Percentiles rank a stretch among this genome's conserved stretches.
phyloP scores from a whole-genome alignment of 1,284 basidiomycete genomes.

The Cystobasidiaceae sp. region DNA sequence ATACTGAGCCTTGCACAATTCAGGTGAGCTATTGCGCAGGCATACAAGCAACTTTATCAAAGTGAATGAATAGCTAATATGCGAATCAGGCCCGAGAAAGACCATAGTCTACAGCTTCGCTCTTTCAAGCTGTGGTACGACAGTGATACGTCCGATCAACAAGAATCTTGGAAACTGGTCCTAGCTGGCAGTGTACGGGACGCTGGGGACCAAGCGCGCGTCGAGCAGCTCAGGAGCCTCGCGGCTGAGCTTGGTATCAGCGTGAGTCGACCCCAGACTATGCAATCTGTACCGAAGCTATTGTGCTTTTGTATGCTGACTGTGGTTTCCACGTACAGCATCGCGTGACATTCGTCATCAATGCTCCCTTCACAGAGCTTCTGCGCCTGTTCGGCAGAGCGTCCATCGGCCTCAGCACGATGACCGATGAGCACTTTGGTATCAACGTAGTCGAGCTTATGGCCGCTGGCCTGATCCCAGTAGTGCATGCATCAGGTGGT shows the following conservation, averaged over 20 bases:
- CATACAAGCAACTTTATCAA: no score
- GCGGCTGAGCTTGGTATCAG: conserved; percentile 61
- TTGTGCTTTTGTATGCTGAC: background rate
- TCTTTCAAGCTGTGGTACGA: conserved; percentile 63
- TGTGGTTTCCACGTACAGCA: no score
- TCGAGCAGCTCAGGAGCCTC: conserved; percentile 59
- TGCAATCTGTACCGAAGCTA: background rate
- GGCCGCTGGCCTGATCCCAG: conserved; percentile 89
- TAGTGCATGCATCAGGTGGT: conserved; percentile 88
- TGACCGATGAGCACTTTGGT: conserved; percentile 98
- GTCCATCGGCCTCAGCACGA: conserved; percentile 85
- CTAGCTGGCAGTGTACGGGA: conserved; percentile 82
- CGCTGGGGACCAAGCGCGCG: conserved; percentile 63
- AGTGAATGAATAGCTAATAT: no score
- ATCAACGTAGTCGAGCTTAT: conserved; percentile 98
- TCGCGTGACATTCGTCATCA: conserved; percentile 72
- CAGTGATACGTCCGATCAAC: conserved; percentile 39
- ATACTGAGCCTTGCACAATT: conserved; percentile 88
- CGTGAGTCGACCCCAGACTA: conserved; percentile 51
- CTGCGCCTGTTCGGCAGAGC: conserved; percentile 64
- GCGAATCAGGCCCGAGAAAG: conserved; percentile 82
- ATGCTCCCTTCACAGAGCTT: conserved; percentile 70
- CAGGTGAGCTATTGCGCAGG: conserved; percentile 54
- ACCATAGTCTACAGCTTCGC: conserved; percentile 73
- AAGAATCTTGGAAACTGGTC: conserved; percentile 51